Conservation (phyloP, 352 stramenopile genomes). For the Phytophthora tentaculata region DNA sequence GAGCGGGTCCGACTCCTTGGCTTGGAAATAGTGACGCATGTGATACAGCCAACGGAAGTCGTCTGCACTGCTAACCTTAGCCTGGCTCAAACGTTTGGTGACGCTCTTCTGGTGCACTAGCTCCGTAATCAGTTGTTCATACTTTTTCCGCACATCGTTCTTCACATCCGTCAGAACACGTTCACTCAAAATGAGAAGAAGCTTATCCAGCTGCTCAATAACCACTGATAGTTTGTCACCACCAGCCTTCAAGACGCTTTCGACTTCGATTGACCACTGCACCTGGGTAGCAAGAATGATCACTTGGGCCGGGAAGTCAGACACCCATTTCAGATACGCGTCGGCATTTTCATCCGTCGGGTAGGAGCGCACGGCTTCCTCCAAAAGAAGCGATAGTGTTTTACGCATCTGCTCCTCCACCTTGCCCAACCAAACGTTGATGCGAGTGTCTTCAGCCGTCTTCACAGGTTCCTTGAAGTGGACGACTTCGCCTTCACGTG, state of each 20-base stretch:
- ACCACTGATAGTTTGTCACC: conserved; percentile 51
- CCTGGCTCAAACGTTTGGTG: conserved; percentile 91
- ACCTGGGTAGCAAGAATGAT: conserved; percentile 98
- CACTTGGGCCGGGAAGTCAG: conserved; percentile 98
- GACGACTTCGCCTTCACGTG: conserved; percentile 99
- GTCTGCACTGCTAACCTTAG: conserved; percentile 77
- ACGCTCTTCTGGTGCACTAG: conserved; percentile 99
- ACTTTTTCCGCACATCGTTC: conserved; percentile 97
- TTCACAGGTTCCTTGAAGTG: conserved; percentile 93
- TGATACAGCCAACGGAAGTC: conserved; percentile 99
- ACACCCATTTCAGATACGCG: conserved; percentile 97
- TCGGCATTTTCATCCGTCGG: conserved; percentile 77
- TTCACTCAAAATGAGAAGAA: conserved; percentile 96
- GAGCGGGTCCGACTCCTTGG: conserved; percentile 78
- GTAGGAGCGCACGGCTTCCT: conserved; percentile 91
- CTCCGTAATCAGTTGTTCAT: conserved; percentile 99
- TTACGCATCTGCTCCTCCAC: conserved; percentile 98
- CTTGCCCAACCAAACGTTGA: conserved; percentile 96
- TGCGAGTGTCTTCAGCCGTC: conserved; percentile 89
- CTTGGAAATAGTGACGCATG: conserved; percentile 97
- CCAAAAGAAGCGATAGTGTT: conserved; percentile 95
- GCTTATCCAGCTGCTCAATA: conserved; percentile 73
- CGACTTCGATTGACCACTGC: conserved; percentile 96
- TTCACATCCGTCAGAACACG: conserved; percentile 95
- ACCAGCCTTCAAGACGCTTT: conserved; percentile 87